Evolutionary conservation across 495 filamentous ascomycete genomes (phyloP).

Genomic region (Oidiodendron maius): DNA sequence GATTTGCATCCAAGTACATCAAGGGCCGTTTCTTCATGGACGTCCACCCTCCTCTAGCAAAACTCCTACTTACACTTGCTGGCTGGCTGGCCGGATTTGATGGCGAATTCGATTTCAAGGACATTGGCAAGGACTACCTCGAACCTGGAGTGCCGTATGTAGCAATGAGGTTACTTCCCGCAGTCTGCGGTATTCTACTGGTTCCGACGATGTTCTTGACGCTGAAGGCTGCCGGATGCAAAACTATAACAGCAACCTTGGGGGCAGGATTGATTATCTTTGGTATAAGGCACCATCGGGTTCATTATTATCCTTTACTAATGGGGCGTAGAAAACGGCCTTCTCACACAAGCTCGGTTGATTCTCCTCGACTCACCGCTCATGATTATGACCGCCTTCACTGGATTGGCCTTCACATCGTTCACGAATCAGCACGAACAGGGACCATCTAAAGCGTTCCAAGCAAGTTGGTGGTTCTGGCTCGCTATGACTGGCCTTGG

Average conservation of each 20-base stretch:
- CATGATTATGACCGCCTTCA: conserved; percentile 89
- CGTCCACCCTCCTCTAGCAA: conserved; percentile 95
- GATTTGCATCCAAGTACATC: conserved; percentile 97
- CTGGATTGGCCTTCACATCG: conserved; percentile 80
- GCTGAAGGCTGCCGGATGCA: conserved; percentile 84
- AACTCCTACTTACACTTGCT: conserved; percentile 89
- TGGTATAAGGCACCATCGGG: conserved; percentile 44
- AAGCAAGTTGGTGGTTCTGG: conserved; percentile 97
- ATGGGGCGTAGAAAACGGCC: conserved; percentile 69
- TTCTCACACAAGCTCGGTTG: conserved; percentile 88
- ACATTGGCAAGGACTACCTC: conserved; percentile 97
- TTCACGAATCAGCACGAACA: conserved; percentile 97
- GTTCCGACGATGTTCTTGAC: conserved; percentile 93
- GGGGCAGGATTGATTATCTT: conserved; percentile 86
- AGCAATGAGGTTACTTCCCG: conserved; percentile 91
- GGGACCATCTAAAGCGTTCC: conserved; percentile 80
- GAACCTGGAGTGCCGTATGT: conserved; percentile 95
- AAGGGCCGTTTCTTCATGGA: conserved; percentile 99
- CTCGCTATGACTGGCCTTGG: conserved; percentile 78
- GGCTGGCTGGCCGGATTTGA: conserved; percentile 95
- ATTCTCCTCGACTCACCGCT: conserved; percentile 95
- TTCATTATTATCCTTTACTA: conserved; percentile 1
- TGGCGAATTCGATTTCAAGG: conserved; percentile 97
- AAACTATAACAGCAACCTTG: conserved; percentile 72
- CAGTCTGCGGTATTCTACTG: conserved; percentile 77